A percentile compares a stretch with the other conserved stretches of the same genome.
These are phyloP conservation scores for Chenopodium album DNA, from an alignment of 148 eudicot genomes.

Conservation along the genomic window DNA sequence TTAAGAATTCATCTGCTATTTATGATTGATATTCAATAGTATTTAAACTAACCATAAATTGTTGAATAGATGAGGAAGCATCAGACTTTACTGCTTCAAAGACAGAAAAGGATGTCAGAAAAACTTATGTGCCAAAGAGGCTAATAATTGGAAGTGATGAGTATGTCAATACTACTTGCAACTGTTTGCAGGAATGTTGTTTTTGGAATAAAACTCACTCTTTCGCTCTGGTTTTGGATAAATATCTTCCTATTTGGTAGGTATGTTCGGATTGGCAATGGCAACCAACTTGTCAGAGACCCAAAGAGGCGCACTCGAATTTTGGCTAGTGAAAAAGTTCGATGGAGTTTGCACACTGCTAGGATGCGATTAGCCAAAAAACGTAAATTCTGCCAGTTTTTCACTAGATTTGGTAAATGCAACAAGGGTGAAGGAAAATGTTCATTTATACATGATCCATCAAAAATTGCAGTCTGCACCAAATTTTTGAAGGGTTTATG, in stretches of 20 bases:
- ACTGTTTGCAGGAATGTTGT: conserved; percentile 1
- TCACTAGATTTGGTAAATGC: conserved; percentile 95
- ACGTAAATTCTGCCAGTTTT: conserved; percentile 82
- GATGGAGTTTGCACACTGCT: conserved; percentile 97
- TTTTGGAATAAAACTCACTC: not conserved
- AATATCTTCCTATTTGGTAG: conserved; percentile 41
- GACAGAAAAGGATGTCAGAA: conserved; percentile 43
- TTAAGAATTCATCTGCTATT: conserved; percentile 1
- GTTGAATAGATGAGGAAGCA: conserved; percentile 55
- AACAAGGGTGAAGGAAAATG: conserved; percentile 92
- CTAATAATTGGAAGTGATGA: conserved; percentile 78
- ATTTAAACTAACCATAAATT: conserved; percentile 19
- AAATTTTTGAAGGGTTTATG: conserved; percentile 83
- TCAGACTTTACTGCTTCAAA: conserved; percentile 38
- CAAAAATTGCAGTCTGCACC: conserved; percentile 87
- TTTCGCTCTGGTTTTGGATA: conserved; percentile 19
- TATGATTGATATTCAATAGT: conserved; percentile 4
- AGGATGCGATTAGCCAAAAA: conserved; percentile 78
- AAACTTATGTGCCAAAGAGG: conserved; percentile 76
- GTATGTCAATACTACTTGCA: conserved; percentile 47
- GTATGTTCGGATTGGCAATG: conserved; percentile 93
- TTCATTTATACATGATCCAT: conserved; percentile 84
- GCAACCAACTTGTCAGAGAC: conserved; percentile 87
- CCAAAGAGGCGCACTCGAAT: conserved; percentile 86
- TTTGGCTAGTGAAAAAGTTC: conserved; percentile 91